Percentiles rank a stretch among this genome's conserved stretches.
These are phyloP conservation scores for Polytrichum formosum DNA, from an alignment of 225 moss, liverwort and hornwort species.

Conservation along the genomic window DNA sequence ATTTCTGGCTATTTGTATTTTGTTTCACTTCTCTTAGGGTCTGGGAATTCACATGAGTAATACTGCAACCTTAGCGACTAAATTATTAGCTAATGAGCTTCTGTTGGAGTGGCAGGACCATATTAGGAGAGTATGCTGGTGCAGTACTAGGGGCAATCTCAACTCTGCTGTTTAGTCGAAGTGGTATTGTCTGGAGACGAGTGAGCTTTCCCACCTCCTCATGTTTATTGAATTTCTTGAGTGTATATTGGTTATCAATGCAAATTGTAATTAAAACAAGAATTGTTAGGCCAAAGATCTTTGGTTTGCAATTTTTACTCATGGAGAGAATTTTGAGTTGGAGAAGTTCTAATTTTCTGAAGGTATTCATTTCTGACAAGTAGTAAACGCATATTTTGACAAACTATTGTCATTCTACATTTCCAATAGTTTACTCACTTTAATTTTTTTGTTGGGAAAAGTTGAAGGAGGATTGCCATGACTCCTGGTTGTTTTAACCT, in stretches of 20 bases:
- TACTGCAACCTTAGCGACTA: not conserved
- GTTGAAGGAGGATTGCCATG: not conserved
- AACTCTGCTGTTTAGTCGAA: constrained; percentile 76
- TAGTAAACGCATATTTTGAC: too few species aligned
- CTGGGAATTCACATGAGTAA: not conserved
- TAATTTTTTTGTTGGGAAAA: too few species aligned
- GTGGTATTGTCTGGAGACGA: constrained; percentile 71
- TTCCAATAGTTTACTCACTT: too few species aligned
- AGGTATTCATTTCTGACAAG: not conserved
- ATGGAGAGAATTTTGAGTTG: too few species aligned
- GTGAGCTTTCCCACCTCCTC: constrained; percentile 20
- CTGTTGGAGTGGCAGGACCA: constrained; percentile 57
- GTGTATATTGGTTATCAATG: too few species aligned
- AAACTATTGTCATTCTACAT: too few species aligned
- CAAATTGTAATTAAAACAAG: too few species aligned
- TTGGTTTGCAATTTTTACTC: too few species aligned
- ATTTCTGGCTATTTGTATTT: not conserved
- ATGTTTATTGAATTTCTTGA: not conserved
- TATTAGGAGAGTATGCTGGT: constrained; percentile 85
- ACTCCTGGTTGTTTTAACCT: not conserved
- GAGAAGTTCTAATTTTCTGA: too few species aligned
- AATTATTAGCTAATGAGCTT: not conserved
- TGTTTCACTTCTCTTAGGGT: too few species aligned
- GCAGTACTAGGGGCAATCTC: constrained; percentile 91
- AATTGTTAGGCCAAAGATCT: too few species aligned